phyloP scores from a whole-genome alignment of 768 basidiomycete genomes.

The Tricholoma matsutake region DNA sequence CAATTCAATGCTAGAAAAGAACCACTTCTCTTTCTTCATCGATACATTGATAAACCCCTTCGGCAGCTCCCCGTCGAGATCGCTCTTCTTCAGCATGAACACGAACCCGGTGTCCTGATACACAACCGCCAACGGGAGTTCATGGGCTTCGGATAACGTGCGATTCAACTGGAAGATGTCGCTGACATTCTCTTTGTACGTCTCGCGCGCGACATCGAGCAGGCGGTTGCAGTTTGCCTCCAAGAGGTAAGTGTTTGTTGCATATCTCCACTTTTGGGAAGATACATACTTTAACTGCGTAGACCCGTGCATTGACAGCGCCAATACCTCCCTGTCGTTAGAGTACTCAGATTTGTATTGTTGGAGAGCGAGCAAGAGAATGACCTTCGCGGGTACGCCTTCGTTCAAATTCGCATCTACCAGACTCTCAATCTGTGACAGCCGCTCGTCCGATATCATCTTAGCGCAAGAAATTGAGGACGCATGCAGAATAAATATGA shows the following conservation, averaged over 20 bases:
- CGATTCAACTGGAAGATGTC: constrained; percentile 77
- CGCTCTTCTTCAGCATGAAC: constrained; percentile 65
- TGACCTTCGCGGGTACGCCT: constrained; percentile 60
- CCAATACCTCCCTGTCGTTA: constrained; percentile 61
- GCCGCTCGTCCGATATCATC: constrained; percentile 75
- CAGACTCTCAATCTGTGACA: constrained; percentile 57
- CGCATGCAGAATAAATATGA: background rate
- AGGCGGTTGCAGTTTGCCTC: constrained; percentile 77
- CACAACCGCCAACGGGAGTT: constrained; percentile 59
- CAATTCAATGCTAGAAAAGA: constrained; percentile 80
- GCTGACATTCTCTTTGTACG: constrained; percentile 88
- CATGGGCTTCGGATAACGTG: constrained; percentile 56
- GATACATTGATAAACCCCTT: constrained; percentile 67
- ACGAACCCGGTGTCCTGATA: constrained; percentile 77
- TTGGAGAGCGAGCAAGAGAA: background rate
- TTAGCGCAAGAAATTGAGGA: constrained; percentile 19
- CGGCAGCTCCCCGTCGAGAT: constrained; percentile 66
- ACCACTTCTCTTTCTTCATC: constrained; percentile 65
- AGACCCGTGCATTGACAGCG: constrained; percentile 78
- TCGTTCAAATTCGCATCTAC: constrained; percentile 73
- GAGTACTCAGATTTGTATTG: background rate
- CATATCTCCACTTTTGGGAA: background rate
- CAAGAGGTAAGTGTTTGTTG: background rate
- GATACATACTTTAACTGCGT: constrained; percentile 64
- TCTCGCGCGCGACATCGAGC: constrained; percentile 92